Percentiles rank a stretch among this genome's conserved stretches.
Conservation (phyloP, 192 early-diverging fungal species). For the Oehlia diaphana region DNA sequence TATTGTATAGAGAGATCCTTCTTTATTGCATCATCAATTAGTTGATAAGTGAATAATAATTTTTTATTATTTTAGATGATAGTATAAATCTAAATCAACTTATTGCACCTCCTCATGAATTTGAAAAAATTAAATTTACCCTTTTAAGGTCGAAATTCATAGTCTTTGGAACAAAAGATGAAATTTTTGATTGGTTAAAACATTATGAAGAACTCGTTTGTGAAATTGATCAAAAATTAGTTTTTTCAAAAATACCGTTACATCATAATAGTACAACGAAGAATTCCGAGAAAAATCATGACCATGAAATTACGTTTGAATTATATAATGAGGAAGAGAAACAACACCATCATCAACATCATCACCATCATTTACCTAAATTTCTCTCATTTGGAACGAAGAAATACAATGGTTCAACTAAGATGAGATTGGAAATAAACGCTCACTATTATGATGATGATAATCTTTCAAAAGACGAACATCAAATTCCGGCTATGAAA, state of each 20-base stretch:
- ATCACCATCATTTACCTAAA: background rate
- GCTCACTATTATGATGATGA: too few species aligned
- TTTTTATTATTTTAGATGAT: background rate
- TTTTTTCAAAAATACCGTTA: background rate
- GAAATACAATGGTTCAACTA: background rate
- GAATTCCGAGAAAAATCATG: too few species aligned
- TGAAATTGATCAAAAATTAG: background rate
- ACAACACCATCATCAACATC: background rate
- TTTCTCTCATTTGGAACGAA: background rate
- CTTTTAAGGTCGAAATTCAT: background rate
- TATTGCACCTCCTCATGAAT: background rate
- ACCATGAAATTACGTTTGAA: background rate
- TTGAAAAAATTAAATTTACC: background rate
- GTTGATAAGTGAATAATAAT: too few species aligned
- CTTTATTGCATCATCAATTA: too few species aligned
- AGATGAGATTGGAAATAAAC: background rate
- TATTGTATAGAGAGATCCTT: background rate
- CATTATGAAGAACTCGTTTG: background rate
- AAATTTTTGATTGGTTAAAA: background rate
- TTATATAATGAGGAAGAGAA: background rate
- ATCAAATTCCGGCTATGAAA: too few species aligned
- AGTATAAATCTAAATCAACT: background rate
- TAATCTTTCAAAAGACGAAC: too few species aligned
- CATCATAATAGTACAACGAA: too few species aligned
- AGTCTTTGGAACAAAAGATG: background rate